Evolutionary conservation across 1,284 basidiomycete genomes (phyloP).

Genomic region (Boletus semigastroideus): DNA sequence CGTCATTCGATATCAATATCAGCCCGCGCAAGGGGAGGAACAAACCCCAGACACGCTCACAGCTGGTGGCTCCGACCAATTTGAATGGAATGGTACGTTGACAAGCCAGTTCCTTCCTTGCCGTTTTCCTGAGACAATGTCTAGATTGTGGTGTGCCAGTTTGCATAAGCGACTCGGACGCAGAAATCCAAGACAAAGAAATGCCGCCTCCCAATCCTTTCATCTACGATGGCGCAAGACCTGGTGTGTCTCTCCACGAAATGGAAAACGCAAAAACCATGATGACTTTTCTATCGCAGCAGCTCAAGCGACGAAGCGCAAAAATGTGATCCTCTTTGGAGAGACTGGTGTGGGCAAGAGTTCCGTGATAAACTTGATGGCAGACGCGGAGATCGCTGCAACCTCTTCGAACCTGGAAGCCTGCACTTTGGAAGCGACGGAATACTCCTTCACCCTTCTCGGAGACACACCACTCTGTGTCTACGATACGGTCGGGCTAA

Average conservation of each 20-base stretch:
- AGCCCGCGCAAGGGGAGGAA: background rate
- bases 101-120: background rate
- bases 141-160: background rate
- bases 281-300: background rate
- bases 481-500: background rate
- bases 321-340: constrained; percentile 2
- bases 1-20: no score
- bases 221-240: background rate
- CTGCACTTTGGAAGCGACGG: background rate
- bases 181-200: background rate
- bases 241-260: background rate
- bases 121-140: background rate
- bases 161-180: no score
- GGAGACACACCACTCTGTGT: background rate
- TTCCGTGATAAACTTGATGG: constrained; percentile 2
- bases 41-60: background rate
- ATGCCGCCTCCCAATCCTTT: background rate
- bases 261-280: background rate
- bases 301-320: background rate
- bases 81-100: background rate
- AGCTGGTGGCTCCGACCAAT: background rate
- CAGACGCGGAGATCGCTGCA: background rate
- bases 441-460: background rate
- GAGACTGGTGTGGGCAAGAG: constrained; percentile 4
- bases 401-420: background rate